Conservation (phyloP, 2,329 filamentous ascomycete species). For the Fusarium piperis region DNA sequence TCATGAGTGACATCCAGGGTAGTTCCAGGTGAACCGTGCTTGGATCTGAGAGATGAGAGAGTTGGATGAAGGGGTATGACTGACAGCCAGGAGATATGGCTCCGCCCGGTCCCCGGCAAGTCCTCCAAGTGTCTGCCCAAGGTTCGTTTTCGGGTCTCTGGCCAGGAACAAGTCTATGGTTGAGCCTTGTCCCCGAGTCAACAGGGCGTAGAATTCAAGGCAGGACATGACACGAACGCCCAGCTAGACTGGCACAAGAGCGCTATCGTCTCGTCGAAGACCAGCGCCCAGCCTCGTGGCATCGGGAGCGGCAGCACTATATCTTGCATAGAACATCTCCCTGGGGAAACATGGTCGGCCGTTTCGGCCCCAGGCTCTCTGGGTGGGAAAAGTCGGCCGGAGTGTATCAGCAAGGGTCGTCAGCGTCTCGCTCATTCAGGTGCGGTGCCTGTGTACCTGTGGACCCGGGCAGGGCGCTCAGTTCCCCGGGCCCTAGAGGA, state of each 20-base stretch:
- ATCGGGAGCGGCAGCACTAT: conserved; percentile 27
- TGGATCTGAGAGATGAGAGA: conserved; percentile 18
- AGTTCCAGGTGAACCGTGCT: conserved; percentile 4
- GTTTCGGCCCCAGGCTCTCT: conserved; percentile 9
- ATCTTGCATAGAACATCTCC: conserved; percentile 37
- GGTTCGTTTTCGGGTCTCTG: not conserved
- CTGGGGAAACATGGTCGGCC: conserved; percentile 15
- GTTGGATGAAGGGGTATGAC: conserved; percentile 18
- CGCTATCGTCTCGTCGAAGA: not conserved
- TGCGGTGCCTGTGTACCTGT: conserved; percentile 11
- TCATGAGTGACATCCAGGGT: conserved; percentile 13
- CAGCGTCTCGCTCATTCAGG: not conserved
- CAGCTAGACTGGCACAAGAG: not conserved
- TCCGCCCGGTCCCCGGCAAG: conserved; percentile 25
- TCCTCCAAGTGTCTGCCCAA: not conserved
- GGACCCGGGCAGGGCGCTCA: conserved; percentile 27
- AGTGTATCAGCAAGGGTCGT: conserved; percentile 12
- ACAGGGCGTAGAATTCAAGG: not conserved
- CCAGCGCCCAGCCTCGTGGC: not conserved
- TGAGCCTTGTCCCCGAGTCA: not conserved
- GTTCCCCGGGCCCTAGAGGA: conserved; percentile 18
- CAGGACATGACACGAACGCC: not conserved
- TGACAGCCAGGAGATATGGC: conserved; percentile 23
- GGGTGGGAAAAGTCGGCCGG: conserved; percentile 7
- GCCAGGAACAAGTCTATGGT: not conserved